phyloP scores from a whole-genome alignment of 2,329 filamentous ascomycete genomes.

The Aspergillus flavus region DNA sequence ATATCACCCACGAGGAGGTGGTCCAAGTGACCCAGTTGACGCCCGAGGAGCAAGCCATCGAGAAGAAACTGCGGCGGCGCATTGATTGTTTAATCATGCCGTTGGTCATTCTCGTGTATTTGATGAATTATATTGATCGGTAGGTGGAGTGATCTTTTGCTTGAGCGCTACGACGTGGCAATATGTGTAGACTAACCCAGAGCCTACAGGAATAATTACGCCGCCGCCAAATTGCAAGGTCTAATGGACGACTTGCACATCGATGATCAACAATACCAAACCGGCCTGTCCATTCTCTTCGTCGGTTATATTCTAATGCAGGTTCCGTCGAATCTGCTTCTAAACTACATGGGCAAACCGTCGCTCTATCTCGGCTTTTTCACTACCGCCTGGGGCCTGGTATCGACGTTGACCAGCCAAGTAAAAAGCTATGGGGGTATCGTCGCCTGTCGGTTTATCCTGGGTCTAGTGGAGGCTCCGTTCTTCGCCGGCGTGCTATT shows the following conservation, averaged over 20 bases:
- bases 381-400: conserved; percentile 49
- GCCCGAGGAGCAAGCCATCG: conserved; percentile 37
- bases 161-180: no score
- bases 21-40: conserved; percentile 38
- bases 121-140: conserved; percentile 51
- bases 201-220: conserved; percentile 48
- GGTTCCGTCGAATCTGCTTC: conserved; percentile 51
- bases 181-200: not conserved
- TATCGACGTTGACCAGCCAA: conserved; percentile 48
- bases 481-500: conserved; percentile 52
- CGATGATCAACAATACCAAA: conserved; percentile 41
- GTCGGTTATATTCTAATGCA: conserved; percentile 50
- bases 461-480: conserved; percentile 51
- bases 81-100: conserved; percentile 46
- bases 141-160: conserved; percentile 17
- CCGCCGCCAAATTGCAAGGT: conserved; percentile 48
- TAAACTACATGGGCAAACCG: conserved; percentile 47
- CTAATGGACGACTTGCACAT: conserved; percentile 42
- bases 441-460: conserved; percentile 49
- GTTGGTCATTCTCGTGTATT: conserved; percentile 44
- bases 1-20: conserved; percentile 27
- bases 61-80: conserved; percentile 41
- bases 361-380: conserved; percentile 50
- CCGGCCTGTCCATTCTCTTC: conserved; percentile 47
- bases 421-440: conserved; percentile 47